A percentile compares a stretch with the other conserved stretches of the same genome.
phyloP scores from a whole-genome alignment of 1,284 basidiomycete genomes.

The Uromyces viciae-fabae region DNA sequence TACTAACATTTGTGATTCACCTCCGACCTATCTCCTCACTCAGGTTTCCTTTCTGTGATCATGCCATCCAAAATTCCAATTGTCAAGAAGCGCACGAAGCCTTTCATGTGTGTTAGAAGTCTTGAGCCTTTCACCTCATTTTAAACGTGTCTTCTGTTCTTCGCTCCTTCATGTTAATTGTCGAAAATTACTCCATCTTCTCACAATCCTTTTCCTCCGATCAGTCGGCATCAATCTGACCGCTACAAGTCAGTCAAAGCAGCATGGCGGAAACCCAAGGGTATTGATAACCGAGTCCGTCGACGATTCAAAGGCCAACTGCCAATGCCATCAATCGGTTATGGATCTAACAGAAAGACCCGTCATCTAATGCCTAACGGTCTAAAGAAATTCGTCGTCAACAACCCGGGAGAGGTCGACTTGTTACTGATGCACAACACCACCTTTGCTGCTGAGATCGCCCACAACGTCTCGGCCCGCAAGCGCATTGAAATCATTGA shows the following conservation, averaged over 20 bases:
- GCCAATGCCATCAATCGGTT: conserved; percentile 72
- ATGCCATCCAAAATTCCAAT: conserved; percentile 63
- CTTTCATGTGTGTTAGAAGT: conserved; percentile 71
- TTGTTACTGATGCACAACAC: conserved; percentile 97
- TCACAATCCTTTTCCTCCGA: not conserved
- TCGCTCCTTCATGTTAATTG: not conserved
- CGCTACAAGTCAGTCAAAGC: conserved; percentile 92
- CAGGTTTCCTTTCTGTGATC: not conserved
- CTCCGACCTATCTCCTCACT: not conserved
- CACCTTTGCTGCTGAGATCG: conserved; percentile 91
- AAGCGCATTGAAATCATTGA: conserved; percentile 91
- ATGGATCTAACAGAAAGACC: conserved; percentile 66
- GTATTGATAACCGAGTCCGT: conserved; percentile 61
- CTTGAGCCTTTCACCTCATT: not conserved
- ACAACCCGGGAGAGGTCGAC: conserved; percentile 85
- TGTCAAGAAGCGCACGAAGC: conserved; percentile 92
- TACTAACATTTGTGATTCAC: too few species aligned
- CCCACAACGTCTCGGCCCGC: conserved; percentile 92
- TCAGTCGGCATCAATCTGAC: conserved; percentile 91
- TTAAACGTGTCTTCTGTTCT: not conserved
- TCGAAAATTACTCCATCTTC: not conserved
- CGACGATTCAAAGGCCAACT: conserved; percentile 92
- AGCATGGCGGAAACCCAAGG: conserved; percentile 73
- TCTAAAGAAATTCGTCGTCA: conserved; percentile 87
- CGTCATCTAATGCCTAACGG: conserved; percentile 90